A percentile compares a stretch with the other conserved stretches of the same genome.
Conservation (phyloP, 805 yeast species). For the Metschnikowia chrysomelidarum region DNA sequence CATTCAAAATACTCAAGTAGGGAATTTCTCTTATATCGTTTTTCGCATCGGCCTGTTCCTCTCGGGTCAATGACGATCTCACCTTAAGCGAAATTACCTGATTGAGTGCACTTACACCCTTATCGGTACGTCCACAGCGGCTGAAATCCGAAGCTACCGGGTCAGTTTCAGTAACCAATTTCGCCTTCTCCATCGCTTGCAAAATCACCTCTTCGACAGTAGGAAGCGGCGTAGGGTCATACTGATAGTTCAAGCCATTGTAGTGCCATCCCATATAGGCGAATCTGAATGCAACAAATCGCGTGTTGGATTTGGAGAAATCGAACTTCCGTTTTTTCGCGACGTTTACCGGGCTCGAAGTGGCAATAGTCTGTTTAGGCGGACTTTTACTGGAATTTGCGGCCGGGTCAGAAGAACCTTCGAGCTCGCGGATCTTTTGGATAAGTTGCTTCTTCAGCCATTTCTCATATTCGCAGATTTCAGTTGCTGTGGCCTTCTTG, state of each 20-base stretch:
- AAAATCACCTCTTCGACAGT: constrained; percentile 82
- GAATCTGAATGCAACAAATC: constrained; percentile 78
- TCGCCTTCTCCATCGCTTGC: constrained; percentile 66
- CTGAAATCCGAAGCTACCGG: constrained; percentile 71
- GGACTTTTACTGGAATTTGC: not conserved
- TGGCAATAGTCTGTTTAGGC: not conserved
- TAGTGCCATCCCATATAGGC: constrained; percentile 94
- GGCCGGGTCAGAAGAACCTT: constrained; percentile 26
- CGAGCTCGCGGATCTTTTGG: constrained; percentile 54
- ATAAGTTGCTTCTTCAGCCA: constrained; percentile 73
- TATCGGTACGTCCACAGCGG: constrained; percentile 92
- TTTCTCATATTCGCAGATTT: constrained; percentile 40
- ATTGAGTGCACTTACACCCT: constrained; percentile 96
- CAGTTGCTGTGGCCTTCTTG: constrained; percentile 14
- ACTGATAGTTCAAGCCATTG: constrained; percentile 84
- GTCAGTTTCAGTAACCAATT: constrained; percentile 57
- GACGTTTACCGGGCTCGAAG: not conserved
- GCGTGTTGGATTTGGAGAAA: constrained; percentile 55
- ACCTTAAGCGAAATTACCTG: constrained; percentile 84
- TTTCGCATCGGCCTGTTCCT: constrained; percentile 55
- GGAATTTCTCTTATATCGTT: constrained; percentile 71
- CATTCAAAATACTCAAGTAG: constrained; percentile 72
- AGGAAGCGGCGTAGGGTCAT: constrained; percentile 71
- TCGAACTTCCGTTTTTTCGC: constrained; percentile 47
- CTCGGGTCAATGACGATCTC: constrained; percentile 62